Evolutionary conservation across 805 yeast genomes (phyloP), one percentile per base, ranked within the genome.

Genomic region (Starmerella stigmatis): DNA sequence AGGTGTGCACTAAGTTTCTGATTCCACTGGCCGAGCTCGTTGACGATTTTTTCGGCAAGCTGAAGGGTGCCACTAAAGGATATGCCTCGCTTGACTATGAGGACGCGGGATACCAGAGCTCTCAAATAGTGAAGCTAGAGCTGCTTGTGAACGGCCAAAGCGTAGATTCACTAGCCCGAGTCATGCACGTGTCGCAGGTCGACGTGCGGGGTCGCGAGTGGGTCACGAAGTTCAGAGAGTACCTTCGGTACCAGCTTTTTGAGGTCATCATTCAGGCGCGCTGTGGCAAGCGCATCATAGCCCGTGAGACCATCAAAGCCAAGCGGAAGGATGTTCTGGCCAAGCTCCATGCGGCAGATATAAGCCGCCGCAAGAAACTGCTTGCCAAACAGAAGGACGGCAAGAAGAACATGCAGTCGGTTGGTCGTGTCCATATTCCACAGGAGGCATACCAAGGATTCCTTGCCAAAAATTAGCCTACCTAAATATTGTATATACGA

Each of bases 11-110:
- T 54, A 81, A 78, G 56, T 92, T 86, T 62, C 75, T 78, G 47
- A 64, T 89, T 5, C 97, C 98, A 2, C 70, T 92, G 42, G 81
- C 94, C 0, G 94, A 86, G 58, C 66, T 89, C 28, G 95, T 92
- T 5, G 96, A 89, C 59, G 96, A 92, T 64, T 89, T 89, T 61
- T 88, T 92, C 63, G 97, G 97, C 2, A 85, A 83, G 60, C 69
- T 89, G 47, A 89, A 89, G 61, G 88, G 96, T 1, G 73, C 78
- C 1, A 85, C 97, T 0, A 76, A 78, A 58, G 98, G 98, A 1
- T 89, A 84, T 64, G 97, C 95, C 0, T 84, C 96, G 0, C 68
- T 89, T 43, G 97, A 89, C 64, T 89, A 89, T 58, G 96, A 92
- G 56, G 97, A 89, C 59, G 78, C 81, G 4, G 98, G 97, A 0